Percentiles rank a stretch among this genome's conserved stretches.
These are phyloP conservation scores for Rhodamnia rubescens DNA, from an alignment of 345 rosid species.

Conservation along the genomic window DNA sequence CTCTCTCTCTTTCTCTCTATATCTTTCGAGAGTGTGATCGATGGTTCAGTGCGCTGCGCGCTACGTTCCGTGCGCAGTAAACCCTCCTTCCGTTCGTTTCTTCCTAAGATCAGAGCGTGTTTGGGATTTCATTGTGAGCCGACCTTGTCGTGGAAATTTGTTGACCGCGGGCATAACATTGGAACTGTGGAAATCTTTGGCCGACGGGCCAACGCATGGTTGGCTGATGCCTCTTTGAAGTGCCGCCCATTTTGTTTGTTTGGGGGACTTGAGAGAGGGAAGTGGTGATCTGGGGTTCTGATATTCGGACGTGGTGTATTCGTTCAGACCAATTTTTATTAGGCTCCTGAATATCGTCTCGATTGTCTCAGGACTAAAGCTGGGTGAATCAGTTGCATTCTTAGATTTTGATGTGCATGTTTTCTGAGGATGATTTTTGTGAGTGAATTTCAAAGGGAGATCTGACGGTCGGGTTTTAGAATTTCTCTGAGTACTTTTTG, in stretches of 20 bases:
- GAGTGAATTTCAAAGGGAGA: background rate
- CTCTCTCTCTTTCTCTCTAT: background rate
- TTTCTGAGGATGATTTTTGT: background rate
- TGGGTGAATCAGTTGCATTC: background rate
- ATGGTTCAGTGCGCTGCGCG: background rate
- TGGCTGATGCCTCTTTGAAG: background rate
- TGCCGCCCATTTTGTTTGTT: background rate
- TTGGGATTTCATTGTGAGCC: background rate
- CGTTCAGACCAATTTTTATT: background rate
- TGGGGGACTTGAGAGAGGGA: background rate
- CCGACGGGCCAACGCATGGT: too few species aligned
- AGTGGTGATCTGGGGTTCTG: background rate
- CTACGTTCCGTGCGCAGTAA: too few species aligned
- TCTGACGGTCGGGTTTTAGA: background rate
- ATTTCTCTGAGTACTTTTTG: background rate
- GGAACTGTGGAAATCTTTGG: background rate
- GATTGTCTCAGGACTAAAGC: background rate
- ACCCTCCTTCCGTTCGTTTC: too few species aligned
- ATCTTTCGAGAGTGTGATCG: background rate
- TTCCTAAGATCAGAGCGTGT: background rate
- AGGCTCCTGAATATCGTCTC: background rate
- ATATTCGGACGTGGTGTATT: background rate
- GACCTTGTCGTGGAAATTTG: too few species aligned
- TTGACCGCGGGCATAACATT: background rate
- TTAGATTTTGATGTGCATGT: background rate